Conservation (phyloP, 768 basidiomycete genomes). For the Mycena indigotica region DNA sequence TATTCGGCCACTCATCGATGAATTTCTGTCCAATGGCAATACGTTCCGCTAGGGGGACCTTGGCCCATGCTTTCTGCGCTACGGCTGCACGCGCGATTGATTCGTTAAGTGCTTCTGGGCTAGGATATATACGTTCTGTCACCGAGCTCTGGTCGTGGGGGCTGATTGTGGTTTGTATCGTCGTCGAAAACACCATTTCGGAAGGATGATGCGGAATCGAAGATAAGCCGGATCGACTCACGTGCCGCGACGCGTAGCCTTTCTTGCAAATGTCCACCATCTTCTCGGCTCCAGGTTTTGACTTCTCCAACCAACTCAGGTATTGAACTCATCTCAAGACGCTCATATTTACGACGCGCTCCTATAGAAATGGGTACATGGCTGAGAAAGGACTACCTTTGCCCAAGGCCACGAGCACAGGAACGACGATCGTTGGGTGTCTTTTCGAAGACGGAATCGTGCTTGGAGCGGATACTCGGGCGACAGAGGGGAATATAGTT, state of each 20-base stretch:
- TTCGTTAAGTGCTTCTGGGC: slow-evolving; percentile 63
- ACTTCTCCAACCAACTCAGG: slow-evolving; percentile 79
- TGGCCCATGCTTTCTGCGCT: slow-evolving; percentile 78
- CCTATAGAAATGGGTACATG: slow-evolving; percentile 69
- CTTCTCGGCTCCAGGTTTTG: slow-evolving; percentile 63
- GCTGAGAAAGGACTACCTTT: slow-evolving; percentile 67
- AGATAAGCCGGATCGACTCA: not conserved
- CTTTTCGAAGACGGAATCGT: slow-evolving; percentile 91
- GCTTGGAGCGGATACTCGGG: slow-evolving; percentile 94
- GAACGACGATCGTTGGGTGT: slow-evolving; percentile 98
- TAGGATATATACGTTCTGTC: slow-evolving; percentile 63
- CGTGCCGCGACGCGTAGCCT: slow-evolving; percentile 15
- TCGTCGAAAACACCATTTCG: not conserved
- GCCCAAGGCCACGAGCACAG: slow-evolving; percentile 88
- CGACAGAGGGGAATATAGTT: slow-evolving; percentile 92
- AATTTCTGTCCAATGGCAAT: slow-evolving; percentile 62
- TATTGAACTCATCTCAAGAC: slow-evolving; percentile 24
- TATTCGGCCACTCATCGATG: slow-evolving; percentile 51
- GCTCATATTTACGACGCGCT: not conserved
- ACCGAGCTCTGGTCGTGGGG: slow-evolving; percentile 78
- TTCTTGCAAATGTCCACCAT: slow-evolving; percentile 37
- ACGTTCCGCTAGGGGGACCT: slow-evolving; percentile 71
- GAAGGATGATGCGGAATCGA: not conserved
- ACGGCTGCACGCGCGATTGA: slow-evolving; percentile 55
- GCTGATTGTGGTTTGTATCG: slow-evolving; percentile 75